Evolutionary conservation across 352 stramenopile species (phyloP), one percentile per base, ranked within the genome.

Genomic region (Thalassiosira mediterranea): DNA sequence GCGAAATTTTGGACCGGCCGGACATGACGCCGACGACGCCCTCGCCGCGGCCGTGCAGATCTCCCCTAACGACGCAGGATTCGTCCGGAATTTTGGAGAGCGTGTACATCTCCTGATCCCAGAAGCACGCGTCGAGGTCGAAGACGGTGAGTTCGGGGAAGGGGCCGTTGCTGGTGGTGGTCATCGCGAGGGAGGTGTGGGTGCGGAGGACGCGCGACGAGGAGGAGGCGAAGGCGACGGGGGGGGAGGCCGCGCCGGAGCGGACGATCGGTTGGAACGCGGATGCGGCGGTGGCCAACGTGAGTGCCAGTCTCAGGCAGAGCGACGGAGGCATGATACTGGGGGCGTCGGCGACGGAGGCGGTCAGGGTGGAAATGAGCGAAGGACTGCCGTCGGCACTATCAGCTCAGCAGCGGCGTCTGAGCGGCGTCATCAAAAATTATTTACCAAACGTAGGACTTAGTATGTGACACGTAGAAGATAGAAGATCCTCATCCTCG

Each of bases 91-190:
- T 78, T 21, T 59, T 51, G 2, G 72, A 81, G 0, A 81, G 34
- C 1, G 73, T 74, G 17, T 67, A 60, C 89, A 95, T 94, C 80
- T 94, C 89, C 72, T 94, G 85, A 78, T 91, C 80, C 83, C 84
- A 92, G 40, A 94, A 83, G 60, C 89, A 94, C 2, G 86, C 87
- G 73, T 94, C 87, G 17, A 94, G 72, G 72, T 95, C 91, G 68
- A 94, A 95, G 0, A 95, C 91, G 29, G 90, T 76, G 4, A 95
- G 65, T 76, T 95, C 85, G 0, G 91, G 91, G 59, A 77, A 71
- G 0, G 58, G 68, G 5, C 34, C 57, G 4, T 52, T 40, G 3
- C 3, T 26, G 2, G 38, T 8, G 4, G 3, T 32, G 11, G 42
- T 66, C 8, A 51, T 66, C 1, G 1, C 34, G 13, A 66, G 3